Evolutionary conservation across 768 basidiomycete species (phyloP).

Genomic region (Auricularia heimuer): DNA sequence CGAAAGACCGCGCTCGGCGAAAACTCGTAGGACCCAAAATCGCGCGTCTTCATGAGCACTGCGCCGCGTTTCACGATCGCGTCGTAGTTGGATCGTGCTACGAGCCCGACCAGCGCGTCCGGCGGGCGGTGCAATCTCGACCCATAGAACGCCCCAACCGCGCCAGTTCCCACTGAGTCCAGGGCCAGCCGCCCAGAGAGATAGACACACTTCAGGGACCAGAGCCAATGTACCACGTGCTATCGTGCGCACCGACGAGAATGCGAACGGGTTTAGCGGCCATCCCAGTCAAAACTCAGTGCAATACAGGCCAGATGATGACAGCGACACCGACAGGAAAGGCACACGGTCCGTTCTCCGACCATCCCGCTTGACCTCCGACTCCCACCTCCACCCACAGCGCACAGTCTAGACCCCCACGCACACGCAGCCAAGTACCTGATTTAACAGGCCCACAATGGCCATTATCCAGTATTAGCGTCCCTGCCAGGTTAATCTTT

Average conservation of each 20-base stretch:
- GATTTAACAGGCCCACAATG: too few relatives aligned
- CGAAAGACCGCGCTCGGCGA: conserved; percentile 17
- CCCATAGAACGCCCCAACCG: conserved; percentile 22
- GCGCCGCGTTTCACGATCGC: conserved; percentile 17
- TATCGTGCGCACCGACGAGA: background rate
- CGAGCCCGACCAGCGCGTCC: conserved; percentile 17
- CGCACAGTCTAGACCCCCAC: too few relatives aligned
- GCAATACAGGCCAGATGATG: background rate
- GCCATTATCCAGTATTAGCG: too few relatives aligned
- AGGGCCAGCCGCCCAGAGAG: background rate
- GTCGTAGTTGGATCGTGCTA: conserved; percentile 21
- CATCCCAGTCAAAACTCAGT: background rate
- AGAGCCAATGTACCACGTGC: background rate
- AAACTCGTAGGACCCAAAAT: conserved; percentile 21
- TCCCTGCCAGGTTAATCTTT: too few relatives aligned
- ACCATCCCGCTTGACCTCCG: too few relatives aligned
- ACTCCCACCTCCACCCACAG: too few relatives aligned
- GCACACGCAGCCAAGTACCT: too few relatives aligned
- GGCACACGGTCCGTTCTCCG: too few relatives aligned
- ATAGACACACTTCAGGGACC: background rate
- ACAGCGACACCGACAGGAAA: background rate
- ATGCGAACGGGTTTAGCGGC: background rate
- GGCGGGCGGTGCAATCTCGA: conserved; percentile 16
- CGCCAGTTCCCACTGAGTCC: conserved; percentile 19
- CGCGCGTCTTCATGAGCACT: conserved; percentile 16